Base-by-base conservation (phyloP, 192 early-diverging fungal species). In the Pilaira anomala region DNA sequence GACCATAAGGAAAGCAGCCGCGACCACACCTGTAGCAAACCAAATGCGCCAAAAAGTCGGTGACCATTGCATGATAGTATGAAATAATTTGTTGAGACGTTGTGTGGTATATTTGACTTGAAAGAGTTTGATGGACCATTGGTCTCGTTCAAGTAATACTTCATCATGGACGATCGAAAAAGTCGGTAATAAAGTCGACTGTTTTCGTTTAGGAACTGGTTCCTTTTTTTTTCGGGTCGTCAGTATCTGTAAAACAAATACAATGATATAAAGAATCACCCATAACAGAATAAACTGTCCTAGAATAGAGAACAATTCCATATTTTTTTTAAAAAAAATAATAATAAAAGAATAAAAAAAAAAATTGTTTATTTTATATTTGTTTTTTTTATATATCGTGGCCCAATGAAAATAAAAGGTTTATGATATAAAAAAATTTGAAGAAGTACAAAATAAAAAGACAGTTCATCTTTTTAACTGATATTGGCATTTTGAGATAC, bases 1-100 rank as follows among this genome's bases (percentile, higher is more conserved):
- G 7, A 79, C 51, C 81, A 88, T 80, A 26, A 73, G 60, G 3
- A 71, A 14, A 26, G 70, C 48, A 13, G 78, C 84, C 16, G 85
- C 75, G 1, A 65, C 48, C 0, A 74, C 78, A 2, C 86, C 86
- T 12, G 79, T 24, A 7, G 66, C 63, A 71, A 86, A 88, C 86
- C 86, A 88, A 0, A 77, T 21, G 14, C 71, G 53, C 85, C 84
- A 88, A 40, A 88, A 82, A 3, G 24, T 59, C 3, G 81, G 68
- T 16, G 74, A 60, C 14, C 59, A 13, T 25, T 68, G 69, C 7
- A 75, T 76, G 1, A 78, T 57, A 42, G 66, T 53, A 26, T 60
- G 46, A 54, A 85, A 85, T 41, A 71, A 60, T 11, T 44, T 29
- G 58, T 85, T 85, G 21, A 80, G 67, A 4, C 48, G 42, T 24